Evolutionary conservation across 495 filamentous ascomycete species (phyloP).

Genomic region (Xanthoparmelia taractica): DNA sequence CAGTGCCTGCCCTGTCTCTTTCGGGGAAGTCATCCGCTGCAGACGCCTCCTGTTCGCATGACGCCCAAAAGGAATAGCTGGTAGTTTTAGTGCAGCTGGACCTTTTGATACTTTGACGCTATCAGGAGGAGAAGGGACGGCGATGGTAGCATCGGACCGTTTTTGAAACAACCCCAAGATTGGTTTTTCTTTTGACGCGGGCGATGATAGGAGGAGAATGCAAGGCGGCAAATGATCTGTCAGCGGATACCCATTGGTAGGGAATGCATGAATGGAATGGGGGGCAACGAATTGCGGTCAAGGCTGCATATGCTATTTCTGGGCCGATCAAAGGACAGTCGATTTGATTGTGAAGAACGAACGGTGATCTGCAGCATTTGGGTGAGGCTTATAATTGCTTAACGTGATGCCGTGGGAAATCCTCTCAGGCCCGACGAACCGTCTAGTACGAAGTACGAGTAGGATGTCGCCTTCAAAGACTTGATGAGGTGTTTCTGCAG

Average conservation of each 20-base stretch:
- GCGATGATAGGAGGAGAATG: no score
- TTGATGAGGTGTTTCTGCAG: constrained; percentile 6
- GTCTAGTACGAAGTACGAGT: no score
- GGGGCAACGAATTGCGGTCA: constrained; percentile 20
- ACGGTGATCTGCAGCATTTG: constrained; percentile 5
- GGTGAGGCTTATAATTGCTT: neutral
- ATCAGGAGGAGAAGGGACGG: neutral
- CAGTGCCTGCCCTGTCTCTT: neutral
- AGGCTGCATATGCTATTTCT: neutral
- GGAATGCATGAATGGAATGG: neutral
- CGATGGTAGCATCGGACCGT: neutral
- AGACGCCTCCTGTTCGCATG: constrained; percentile 9
- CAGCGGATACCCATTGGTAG: neutral
- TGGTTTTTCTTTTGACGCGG: neutral
- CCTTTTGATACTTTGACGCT: neutral
- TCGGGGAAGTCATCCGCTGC: neutral
- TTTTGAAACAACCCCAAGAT: neutral
- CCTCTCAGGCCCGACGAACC: constrained; percentile 4
- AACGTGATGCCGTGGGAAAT: constrained; percentile 5
- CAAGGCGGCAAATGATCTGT: constrained; percentile 2
- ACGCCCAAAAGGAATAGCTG: neutral
- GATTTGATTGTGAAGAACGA: constrained; percentile 7
- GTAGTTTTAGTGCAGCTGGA: neutral
- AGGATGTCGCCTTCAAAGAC: neutral
- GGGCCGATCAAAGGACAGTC: no score